Percentiles rank a stretch among this genome's conserved stretches.
phyloP scores from a whole-genome alignment of 2,329 filamentous ascomycete genomes.

The Atkinsonella texensis region DNA sequence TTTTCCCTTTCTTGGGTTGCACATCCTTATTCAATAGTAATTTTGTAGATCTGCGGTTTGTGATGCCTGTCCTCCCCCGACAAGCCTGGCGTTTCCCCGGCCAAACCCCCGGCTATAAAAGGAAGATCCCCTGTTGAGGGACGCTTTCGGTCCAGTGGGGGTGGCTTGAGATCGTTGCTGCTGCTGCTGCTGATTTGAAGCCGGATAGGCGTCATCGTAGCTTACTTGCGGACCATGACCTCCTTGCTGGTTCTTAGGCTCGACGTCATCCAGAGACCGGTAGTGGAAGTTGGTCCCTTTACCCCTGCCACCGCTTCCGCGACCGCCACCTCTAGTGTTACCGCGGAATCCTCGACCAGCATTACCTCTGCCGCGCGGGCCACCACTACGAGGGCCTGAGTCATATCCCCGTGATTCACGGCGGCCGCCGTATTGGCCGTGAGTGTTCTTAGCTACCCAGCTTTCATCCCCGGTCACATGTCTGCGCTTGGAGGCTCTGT shows the following conservation, averaged over 20 bases:
- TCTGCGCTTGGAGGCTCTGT: slow-evolving; percentile 47
- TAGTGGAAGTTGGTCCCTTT: slow-evolving; percentile 43
- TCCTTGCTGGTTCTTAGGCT: slow-evolving; percentile 32
- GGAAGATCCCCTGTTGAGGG: not conserved
- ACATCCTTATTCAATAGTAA: slow-evolving; percentile 21
- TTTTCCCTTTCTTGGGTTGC: too few species aligned
- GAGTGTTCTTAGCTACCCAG: slow-evolving; percentile 19
- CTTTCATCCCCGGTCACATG: slow-evolving; percentile 37
- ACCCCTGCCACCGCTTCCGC: slow-evolving; percentile 24
- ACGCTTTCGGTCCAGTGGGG: slow-evolving; percentile 9
- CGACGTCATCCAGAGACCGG: slow-evolving; percentile 56
- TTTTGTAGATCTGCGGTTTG: slow-evolving; percentile 26
- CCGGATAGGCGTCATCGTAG: slow-evolving; percentile 31
- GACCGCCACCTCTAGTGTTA: slow-evolving; percentile 28
- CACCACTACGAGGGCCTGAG: slow-evolving; percentile 22
- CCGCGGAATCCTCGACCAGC: slow-evolving; percentile 26
- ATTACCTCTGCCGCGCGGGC: slow-evolving; percentile 22
- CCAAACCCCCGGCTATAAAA: slow-evolving; percentile 5
- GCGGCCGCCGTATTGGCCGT: slow-evolving; percentile 24
- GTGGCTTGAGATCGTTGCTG: slow-evolving; percentile 7
- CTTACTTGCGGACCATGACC: slow-evolving; percentile 31
- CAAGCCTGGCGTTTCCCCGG: slow-evolving; percentile 13
- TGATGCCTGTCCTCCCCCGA: slow-evolving; percentile 14
- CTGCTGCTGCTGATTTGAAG: slow-evolving; percentile 12
- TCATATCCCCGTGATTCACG: slow-evolving; percentile 31